Conservation (phyloP, 768 basidiomycete species). For the Calocera viscosa region DNA sequence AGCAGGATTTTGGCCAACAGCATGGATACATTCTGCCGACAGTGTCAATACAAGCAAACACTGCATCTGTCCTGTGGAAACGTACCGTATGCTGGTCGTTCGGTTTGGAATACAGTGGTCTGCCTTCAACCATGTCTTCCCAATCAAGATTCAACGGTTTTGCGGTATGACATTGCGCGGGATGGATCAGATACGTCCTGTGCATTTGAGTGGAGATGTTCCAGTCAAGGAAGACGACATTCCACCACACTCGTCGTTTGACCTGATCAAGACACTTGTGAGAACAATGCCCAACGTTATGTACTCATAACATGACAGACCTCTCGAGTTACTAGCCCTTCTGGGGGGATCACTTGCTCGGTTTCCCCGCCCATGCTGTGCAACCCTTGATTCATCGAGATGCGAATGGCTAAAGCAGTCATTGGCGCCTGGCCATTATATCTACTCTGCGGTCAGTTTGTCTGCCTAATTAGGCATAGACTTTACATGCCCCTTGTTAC, state of each 20-base stretch:
- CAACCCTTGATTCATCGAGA: neutral
- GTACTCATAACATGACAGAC: neutral
- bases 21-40: neutral
- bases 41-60: neutral
- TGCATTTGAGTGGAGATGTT: slow-evolving; percentile 5
- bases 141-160: slow-evolving; percentile 1
- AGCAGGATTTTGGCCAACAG: neutral
- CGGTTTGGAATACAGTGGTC: neutral
- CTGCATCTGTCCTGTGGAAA: neutral
- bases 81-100: neutral
- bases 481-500: neutral
- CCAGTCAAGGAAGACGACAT: slow-evolving; percentile 4
- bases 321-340: neutral
- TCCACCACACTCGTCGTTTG: neutral
- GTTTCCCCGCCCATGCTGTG: neutral
- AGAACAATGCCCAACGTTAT: neutral
- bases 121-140: neutral
- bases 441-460: neutral
- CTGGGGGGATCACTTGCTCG: neutral
- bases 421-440: neutral
- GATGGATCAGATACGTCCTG: neutral
- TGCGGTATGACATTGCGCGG: neutral
- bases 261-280: neutral
- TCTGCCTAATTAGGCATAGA: neutral
- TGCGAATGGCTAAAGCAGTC: neutral